These are phyloP conservation scores for Apodospora peruviana DNA, from an alignment of 495 filamentous ascomycete genomes.

Conservation along the genomic window DNA sequence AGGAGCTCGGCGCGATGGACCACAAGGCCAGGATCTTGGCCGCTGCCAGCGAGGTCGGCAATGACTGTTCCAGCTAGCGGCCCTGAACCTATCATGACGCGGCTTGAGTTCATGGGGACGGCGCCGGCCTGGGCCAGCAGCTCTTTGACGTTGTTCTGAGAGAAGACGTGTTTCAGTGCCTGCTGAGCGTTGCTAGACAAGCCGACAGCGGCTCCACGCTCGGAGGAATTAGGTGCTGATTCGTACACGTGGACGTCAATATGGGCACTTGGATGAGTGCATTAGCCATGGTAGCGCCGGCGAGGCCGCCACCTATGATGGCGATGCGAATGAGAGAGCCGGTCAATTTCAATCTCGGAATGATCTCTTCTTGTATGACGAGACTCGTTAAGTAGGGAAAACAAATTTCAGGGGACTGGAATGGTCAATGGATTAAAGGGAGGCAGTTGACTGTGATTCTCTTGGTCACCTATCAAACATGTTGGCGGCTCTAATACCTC, in stretches of 20 bases:
- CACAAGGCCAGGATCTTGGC: neutral
- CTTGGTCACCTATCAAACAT: too few species aligned
- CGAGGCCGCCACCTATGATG: constrained; percentile 4
- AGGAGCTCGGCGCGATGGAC: neutral
- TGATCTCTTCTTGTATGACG: too few species aligned
- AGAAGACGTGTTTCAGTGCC: neutral
- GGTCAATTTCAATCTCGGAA: too few species aligned
- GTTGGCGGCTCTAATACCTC: too few species aligned
- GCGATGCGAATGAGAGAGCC: constrained; percentile 5
- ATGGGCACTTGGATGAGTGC: constrained; percentile 1
- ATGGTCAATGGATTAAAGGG: too few species aligned
- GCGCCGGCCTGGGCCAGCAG: neutral
- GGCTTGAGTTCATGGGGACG: constrained; percentile 1
- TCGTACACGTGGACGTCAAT: constrained; percentile 1
- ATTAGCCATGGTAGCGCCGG: constrained; percentile 3
- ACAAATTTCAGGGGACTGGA: too few species aligned
- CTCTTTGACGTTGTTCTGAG: neutral
- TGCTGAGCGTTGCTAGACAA: neutral
- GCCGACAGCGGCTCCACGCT: constrained; percentile 3
- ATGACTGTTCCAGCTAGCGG: constrained; percentile 2
- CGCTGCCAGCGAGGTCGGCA: neutral
- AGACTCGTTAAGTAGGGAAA: too few species aligned
- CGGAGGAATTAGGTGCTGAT: constrained; percentile 3
- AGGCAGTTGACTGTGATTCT: too few species aligned
- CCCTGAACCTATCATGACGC: neutral